phyloP scores from a whole-genome alignment of 2,329 filamentous ascomycete species.

The Harringtonia lauricola region DNA sequence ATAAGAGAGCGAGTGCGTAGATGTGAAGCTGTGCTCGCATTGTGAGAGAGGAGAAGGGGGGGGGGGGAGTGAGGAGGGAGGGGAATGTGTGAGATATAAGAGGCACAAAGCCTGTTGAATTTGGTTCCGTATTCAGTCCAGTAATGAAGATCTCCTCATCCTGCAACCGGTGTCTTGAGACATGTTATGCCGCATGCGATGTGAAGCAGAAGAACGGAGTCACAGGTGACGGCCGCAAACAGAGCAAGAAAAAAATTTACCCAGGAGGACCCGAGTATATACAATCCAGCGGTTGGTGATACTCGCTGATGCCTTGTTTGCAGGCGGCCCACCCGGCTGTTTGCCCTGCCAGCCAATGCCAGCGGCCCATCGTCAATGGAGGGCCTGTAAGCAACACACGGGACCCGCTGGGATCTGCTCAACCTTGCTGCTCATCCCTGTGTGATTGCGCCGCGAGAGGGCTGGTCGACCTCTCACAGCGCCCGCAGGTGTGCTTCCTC shows the following conservation, averaged over 20 bases:
- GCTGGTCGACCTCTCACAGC: background rate
- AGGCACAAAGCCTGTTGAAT: background rate
- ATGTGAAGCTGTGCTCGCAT: slow-evolving; percentile 22
- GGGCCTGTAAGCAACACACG: too few relatives aligned
- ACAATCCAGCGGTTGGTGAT: slow-evolving; percentile 12
- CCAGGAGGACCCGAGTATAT: background rate
- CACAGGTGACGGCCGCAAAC: background rate
- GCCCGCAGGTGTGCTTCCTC: slow-evolving; percentile 4
- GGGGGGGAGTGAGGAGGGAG: slow-evolving; percentile 9
- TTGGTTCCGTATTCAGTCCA: slow-evolving; percentile 1
- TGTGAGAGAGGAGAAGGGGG: slow-evolving; percentile 13
- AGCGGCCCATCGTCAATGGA: background rate
- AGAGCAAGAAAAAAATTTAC: background rate
- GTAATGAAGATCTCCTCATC: slow-evolving; percentile 4
- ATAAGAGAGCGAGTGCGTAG: slow-evolving; percentile 7
- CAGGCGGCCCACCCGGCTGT: too few relatives aligned
- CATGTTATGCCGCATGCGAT: slow-evolving; percentile 9
- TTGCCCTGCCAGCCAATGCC: background rate
- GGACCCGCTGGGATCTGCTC: background rate
- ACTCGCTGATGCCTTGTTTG: slow-evolving; percentile 6
- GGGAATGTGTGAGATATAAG: background rate
- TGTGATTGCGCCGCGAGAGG: background rate
- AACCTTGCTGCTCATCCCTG: background rate
- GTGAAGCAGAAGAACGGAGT: background rate
- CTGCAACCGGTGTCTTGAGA: slow-evolving; percentile 7